Evolutionary conservation across 768 basidiomycete species (phyloP), one percentile per base, ranked within the genome.

Genomic region (Pleurotus ostreatus): DNA sequence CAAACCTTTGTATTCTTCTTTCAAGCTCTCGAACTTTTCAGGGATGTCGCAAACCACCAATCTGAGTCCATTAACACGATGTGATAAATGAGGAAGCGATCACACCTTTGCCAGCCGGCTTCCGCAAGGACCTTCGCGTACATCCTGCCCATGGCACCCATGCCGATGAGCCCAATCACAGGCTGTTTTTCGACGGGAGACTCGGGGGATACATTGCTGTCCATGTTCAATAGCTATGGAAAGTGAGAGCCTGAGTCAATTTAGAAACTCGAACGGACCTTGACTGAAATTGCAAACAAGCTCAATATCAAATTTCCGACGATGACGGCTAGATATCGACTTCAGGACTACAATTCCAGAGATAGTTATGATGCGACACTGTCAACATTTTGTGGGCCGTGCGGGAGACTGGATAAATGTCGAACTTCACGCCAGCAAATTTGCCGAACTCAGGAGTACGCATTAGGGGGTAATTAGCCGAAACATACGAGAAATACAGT

Each of bases 91-190:
- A 22, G 56, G 23, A 55, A 49, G 39, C 49, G 20, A 43, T 38
- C 66, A 52, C 59, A 94, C 95, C 84, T 89, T 70, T 85, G 82
- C 86, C 92, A 94, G 1, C 96, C 94, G 8, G 87, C 94, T 5
- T 77, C 75, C 9, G 85, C 81, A 22, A 99, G 76, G n/a, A 75
- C 68, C 15, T 78, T 79, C 0, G 94, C 93, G 68, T 98, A 98
- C 94, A 98, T 93, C 65, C 75, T 77, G 2, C 96, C 96, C 96
- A 98, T 98, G 49, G 90, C 91, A 0, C 95, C 95, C 94, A 98
- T 97, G 2, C 96, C 95, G 59, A 97, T 97, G 51, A 97, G 75
- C 1, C 95, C 95, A 39, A 98, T 89, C 0, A 80, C 78, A 5
- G 92, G 91, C 61, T 94, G 92, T 22, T 61, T 61, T 57, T 73